Evolutionary conservation across 768 basidiomycete species (phyloP).

Genomic region (Tubosaeta sp.): DNA sequence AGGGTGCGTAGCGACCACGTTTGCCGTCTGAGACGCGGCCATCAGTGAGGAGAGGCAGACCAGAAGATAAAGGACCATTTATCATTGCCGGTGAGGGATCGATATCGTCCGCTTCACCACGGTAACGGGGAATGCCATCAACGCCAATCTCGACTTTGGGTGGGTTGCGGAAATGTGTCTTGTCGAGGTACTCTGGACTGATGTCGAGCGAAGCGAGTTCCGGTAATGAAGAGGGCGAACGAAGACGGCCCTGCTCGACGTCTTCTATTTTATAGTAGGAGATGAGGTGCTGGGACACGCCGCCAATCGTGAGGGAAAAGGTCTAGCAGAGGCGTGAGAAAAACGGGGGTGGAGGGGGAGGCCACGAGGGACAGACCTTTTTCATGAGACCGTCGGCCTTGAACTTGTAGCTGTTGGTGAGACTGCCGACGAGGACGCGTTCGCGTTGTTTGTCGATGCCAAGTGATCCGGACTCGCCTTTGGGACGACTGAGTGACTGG

Average conservation of each 20-base stretch:
- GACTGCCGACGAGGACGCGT: conserved; percentile 78
- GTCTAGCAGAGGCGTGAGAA: conserved; percentile 56
- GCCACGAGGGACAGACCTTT: conserved; percentile 57
- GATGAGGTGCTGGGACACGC: conserved; percentile 86
- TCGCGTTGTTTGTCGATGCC: conserved; percentile 72
- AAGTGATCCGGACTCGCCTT: conserved; percentile 43
- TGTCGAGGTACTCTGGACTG: conserved; percentile 81
- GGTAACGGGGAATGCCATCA: conserved; percentile 79
- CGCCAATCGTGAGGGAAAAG: conserved; percentile 82
- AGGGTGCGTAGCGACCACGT: conserved; percentile 45
- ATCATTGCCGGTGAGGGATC: conserved; percentile 41
- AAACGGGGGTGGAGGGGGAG: conserved; percentile 1
- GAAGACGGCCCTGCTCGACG: conserved; percentile 82
- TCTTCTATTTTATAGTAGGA: conserved; percentile 94
- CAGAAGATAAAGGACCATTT: conserved; percentile 41
- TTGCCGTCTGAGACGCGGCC: conserved; percentile 41
- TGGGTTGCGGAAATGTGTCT: conserved; percentile 86
- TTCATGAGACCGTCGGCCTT: conserved; percentile 93
- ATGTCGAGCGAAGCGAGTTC: conserved; percentile 87
- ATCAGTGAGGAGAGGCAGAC: conserved; percentile 48
- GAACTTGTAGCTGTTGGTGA: conserved; percentile 93
- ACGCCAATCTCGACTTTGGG: conserved; percentile 83
- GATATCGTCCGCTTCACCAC: conserved; percentile 76
- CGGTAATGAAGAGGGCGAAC: conserved; percentile 81
- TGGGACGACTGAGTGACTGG: conserved; percentile 62